Base-by-base conservation (phyloP, 2,329 filamentous ascomycete species). In the Claviceps sp. region DNA sequence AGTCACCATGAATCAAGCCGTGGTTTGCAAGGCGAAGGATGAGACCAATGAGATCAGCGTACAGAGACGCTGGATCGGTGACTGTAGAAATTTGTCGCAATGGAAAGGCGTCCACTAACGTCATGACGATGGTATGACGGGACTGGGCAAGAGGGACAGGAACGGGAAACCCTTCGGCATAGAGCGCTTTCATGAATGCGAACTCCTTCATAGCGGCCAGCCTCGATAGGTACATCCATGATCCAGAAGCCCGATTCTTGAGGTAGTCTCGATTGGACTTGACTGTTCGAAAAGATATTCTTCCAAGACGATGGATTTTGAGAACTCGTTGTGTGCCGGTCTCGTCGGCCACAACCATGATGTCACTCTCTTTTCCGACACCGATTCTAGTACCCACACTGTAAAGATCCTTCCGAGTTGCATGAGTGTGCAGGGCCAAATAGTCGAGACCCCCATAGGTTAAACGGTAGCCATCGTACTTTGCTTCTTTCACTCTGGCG, bases 381-480 rank as follows among this genome's bases (percentile, higher is more conserved):
- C 94, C 93, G 57, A 98, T 88, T 62, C 94, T 86, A 67, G 86
- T 93, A 50, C 93, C 93, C 4, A 97, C 88, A 59, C 87, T 94
- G 77, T 95, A 97, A 42, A 97, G 79, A 52, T 78, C 79, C 59
- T 85, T 84, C 57, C 82, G 77, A 60, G 86, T 85, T 53, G 90
- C 84, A 66, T 97, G 85, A 0, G 88, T 83, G 70, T 97, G 89
- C 50, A 98, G 77, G 16, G 93, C 88, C n/a, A 98, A 82, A 68
- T 98, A 98, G 72, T 98, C 93, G 47, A 97, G 82, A 2, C 93
- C 93, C 61, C 93, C 93, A 66, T 98, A 98, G 6, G 91, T 95
- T 51, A 98, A 78, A 50, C 94, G 83, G 71, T 98, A 98, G 55
- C 93, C 93, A 63, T 98, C 93, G 70, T 98, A 98, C 68, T 88